Conservation (phyloP, 2,329 filamentous ascomycete species). For the Arthrobotrys pseudoclavata region DNA sequence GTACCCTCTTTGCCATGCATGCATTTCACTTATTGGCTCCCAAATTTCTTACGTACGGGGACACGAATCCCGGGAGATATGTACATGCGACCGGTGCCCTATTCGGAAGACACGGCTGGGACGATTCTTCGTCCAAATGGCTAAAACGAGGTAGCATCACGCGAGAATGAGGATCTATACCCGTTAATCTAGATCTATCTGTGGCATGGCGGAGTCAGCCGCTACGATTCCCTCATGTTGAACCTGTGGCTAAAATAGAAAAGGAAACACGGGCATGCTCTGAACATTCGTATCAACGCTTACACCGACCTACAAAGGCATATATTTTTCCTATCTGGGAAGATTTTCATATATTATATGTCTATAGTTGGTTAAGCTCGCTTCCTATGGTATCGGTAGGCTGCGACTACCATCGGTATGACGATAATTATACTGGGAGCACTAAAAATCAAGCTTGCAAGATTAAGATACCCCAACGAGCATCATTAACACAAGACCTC, state of each 20-base stretch:
- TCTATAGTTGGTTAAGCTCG: slow-evolving; percentile 2
- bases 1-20: slow-evolving; percentile 44
- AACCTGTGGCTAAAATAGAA: neutral
- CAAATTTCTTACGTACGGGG: neutral
- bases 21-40: neutral
- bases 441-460: too few species aligned
- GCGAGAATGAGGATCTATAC: slow-evolving; percentile 15
- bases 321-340: neutral
- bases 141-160: slow-evolving; percentile 16
- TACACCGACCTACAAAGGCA: neutral
- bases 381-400: slow-evolving; percentile 7
- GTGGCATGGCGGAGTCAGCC: neutral
- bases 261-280: neutral
- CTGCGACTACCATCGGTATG: slow-evolving; percentile 13
- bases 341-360: slow-evolving; percentile 2
- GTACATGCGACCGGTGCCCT: slow-evolving; percentile 17
- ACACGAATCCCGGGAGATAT: slow-evolving; percentile 3
- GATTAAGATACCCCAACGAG: too few species aligned
- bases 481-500: too few species aligned
- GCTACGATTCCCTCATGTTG: neutral
- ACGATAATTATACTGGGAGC: too few species aligned
- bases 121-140: neutral
- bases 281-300: neutral
- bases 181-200: neutral
- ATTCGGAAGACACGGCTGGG: neutral